Percentiles rank a stretch among this genome's conserved stretches.
These are phyloP conservation scores for Hygrocybe punicea DNA, from an alignment of 768 basidiomycete species.

Conservation along the genomic window DNA sequence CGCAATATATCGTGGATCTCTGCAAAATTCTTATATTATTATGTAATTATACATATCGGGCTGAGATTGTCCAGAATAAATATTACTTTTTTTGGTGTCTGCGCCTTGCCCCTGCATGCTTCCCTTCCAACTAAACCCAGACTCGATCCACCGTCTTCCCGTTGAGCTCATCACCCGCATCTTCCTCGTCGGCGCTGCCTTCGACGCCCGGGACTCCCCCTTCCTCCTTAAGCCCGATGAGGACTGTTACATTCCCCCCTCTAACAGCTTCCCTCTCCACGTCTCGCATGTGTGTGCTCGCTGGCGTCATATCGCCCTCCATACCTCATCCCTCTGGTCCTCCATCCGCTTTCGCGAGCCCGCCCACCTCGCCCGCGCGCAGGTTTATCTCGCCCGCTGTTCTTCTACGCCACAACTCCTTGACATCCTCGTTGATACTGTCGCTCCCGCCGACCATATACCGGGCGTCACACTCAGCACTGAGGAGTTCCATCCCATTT, in stretches of 20 bases:
- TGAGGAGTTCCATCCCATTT: conserved; percentile 46
- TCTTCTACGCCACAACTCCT: conserved; percentile 28
- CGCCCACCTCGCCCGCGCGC: conserved; percentile 47
- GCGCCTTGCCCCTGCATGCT: not conserved
- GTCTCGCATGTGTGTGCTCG: conserved; percentile 57
- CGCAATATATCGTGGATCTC: not conserved
- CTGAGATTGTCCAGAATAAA: not conserved
- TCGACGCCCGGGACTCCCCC: conserved; percentile 45
- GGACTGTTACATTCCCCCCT: conserved; percentile 39
- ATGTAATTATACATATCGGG: too few species aligned
- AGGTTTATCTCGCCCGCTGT: conserved; percentile 43
- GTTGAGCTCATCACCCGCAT: conserved; percentile 58
- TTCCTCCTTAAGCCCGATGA: conserved; percentile 48
- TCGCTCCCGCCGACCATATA: conserved; percentile 46
- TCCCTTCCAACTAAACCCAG: not conserved
- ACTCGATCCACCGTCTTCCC: conserved; percentile 38
- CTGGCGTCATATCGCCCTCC: conserved; percentile 56
- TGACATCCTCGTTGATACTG: conserved; percentile 58
- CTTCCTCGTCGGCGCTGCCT: conserved; percentile 50
- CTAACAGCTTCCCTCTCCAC: conserved; percentile 49
- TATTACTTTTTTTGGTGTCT: not conserved
- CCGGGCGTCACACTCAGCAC: conserved; percentile 51
- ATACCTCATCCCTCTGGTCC: conserved; percentile 52
- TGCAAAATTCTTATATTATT: too few species aligned
- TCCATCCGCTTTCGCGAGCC: conserved; percentile 52